Evolutionary conservation across 805 yeast genomes (phyloP).

Genomic region (Zygoascus flipseniorum): DNA sequence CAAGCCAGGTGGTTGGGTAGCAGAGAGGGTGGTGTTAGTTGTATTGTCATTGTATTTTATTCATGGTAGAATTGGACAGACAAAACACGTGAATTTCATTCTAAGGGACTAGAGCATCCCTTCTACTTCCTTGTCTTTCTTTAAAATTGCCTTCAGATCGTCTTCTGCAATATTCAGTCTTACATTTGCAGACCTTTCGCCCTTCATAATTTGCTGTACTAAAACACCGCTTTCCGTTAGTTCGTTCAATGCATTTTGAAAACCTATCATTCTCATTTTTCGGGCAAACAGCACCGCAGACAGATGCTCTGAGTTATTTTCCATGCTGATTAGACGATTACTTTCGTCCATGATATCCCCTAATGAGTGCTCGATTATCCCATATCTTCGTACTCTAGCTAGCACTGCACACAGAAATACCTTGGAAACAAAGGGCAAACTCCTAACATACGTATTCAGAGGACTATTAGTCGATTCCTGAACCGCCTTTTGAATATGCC

Average conservation of each 20-base stretch:
- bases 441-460: constrained; percentile 44
- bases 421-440: constrained; percentile 62
- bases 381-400: constrained; percentile 54
- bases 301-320: constrained; percentile 26
- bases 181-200: constrained; percentile 59
- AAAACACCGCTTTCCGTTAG: constrained; percentile 73
- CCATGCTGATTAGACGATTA: constrained; percentile 39
- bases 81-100: not conserved
- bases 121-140: constrained; percentile 42
- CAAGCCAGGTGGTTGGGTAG: not conserved
- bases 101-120: constrained; percentile 22
- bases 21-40: not conserved
- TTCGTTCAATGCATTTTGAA: constrained; percentile 55
- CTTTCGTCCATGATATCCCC: constrained; percentile 79
- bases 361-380: constrained; percentile 58
- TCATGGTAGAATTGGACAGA: not conserved
- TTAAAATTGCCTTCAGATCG: constrained; percentile 54
- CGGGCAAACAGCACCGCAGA: constrained; percentile 29
- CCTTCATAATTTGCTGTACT: constrained; percentile 53
- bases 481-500: constrained; percentile 71
- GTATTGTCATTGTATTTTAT: not conserved
- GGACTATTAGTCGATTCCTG: constrained; percentile 75
- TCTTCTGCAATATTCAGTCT: constrained; percentile 64
- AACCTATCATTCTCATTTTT: constrained; percentile 47
- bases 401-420: constrained; percentile 63